phyloP scores from a whole-genome alignment of 2,329 filamentous ascomycete genomes.

The Hirsutella thompsonii region DNA sequence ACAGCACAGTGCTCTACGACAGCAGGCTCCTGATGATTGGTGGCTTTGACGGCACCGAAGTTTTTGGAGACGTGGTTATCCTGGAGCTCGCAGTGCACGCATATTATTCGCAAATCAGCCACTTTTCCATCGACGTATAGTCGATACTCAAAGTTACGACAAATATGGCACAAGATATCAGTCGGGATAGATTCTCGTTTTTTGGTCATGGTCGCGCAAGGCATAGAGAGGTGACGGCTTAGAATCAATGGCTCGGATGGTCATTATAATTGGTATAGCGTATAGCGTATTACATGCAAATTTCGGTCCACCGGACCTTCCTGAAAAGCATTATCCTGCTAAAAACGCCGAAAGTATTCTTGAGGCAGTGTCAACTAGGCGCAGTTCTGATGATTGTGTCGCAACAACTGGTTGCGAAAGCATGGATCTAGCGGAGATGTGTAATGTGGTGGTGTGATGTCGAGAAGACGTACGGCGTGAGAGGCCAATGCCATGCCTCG shows the following conservation, averaged over 20 bases:
- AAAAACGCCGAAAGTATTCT: too few species aligned
- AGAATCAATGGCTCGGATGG: too few species aligned
- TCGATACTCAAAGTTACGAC: background rate
- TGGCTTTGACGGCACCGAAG: slow-evolving; percentile 54
- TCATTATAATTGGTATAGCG: too few species aligned
- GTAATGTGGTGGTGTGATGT: background rate
- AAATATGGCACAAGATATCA: background rate
- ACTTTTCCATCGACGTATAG: slow-evolving; percentile 56
- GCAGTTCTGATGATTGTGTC: too few species aligned
- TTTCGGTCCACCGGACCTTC: background rate
- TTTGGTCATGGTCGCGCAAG: background rate
- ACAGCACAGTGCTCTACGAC: slow-evolving; percentile 53
- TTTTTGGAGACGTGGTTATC: slow-evolving; percentile 55
- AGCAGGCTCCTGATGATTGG: slow-evolving; percentile 51
- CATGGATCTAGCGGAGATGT: slow-evolving; percentile 1
- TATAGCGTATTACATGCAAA: background rate
- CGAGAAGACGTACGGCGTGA: background rate
- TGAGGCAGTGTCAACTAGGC: too few species aligned
- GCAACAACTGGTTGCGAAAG: too few species aligned
- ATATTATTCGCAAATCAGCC: slow-evolving; percentile 62
- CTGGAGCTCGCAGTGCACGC: slow-evolving; percentile 57
- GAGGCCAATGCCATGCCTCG: too few species aligned
- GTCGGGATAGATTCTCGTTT: background rate
- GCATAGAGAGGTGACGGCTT: background rate
- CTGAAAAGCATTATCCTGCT: too few species aligned